phyloP scores from a whole-genome alignment of 2,329 filamentous ascomycete genomes.

The Rutstroemia sydowiana region DNA sequence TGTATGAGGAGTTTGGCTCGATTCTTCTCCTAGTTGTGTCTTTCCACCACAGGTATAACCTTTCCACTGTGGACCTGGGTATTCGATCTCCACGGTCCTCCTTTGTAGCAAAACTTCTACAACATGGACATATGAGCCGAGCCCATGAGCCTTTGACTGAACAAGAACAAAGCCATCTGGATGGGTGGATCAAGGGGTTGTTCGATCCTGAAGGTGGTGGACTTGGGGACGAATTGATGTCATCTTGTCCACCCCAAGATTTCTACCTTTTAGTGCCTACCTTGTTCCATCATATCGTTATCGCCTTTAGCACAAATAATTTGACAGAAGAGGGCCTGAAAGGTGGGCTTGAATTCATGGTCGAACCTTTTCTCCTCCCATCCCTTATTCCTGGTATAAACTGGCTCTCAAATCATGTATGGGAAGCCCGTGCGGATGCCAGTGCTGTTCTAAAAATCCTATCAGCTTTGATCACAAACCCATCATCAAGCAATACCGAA shows the following conservation, averaged over 20 bases:
- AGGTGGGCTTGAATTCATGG: conserved; percentile 69
- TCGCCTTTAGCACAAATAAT: conserved; percentile 58
- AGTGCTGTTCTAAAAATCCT: conserved; percentile 65
- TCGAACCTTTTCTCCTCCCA: conserved; percentile 74
- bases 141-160: conserved; percentile 53
- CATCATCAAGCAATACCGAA: conserved; percentile 52
- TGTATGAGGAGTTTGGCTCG: conserved; percentile 79
- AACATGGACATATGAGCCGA: conserved; percentile 49
- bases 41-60: conserved; percentile 67
- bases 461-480: conserved; percentile 59
- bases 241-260: conserved; percentile 72
- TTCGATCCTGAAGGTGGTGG: conserved; percentile 68
- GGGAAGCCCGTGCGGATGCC: conserved; percentile 58
- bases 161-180: conserved; percentile 57
- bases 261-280: conserved; percentile 75
- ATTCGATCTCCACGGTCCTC: conserved; percentile 47
- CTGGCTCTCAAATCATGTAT: conserved; percentile 65
- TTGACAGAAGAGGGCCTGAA: conserved; percentile 65
- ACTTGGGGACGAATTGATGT: conserved; percentile 73
- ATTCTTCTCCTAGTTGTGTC: conserved; percentile 67
- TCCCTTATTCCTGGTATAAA: conserved; percentile 66
- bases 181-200: conserved; percentile 69
- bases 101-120: conserved; percentile 61
- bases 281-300: conserved; percentile 66
- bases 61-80: conserved; percentile 59